phyloP scores from a whole-genome alignment of 495 filamentous ascomycete species.

The Tetracladium setigerum region DNA sequence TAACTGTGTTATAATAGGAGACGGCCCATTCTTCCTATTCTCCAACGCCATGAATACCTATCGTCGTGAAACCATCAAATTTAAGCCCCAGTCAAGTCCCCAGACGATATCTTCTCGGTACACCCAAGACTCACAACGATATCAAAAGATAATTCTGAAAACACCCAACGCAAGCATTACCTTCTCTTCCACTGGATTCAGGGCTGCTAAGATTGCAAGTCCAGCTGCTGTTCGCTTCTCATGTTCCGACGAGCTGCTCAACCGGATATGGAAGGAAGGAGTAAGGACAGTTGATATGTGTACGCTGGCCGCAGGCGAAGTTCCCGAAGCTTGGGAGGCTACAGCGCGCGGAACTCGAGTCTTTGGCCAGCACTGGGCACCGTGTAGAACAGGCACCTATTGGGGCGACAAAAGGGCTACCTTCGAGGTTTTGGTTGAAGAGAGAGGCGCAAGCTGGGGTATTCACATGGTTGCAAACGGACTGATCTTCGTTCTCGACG shows the following conservation, averaged over 20 bases:
- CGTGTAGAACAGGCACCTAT: constrained; percentile 8
- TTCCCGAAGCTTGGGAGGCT: constrained; percentile 13
- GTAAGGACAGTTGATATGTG: constrained; percentile 16
- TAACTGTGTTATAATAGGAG: constrained; percentile 5
- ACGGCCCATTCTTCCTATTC: constrained; percentile 16
- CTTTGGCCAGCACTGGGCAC: constrained; percentile 12
- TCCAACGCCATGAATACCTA: constrained; percentile 17
- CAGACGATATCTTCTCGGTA: not conserved
- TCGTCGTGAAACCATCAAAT: not conserved
- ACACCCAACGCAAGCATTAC: constrained; percentile 9
- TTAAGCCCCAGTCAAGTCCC: not conserved
- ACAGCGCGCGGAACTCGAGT: constrained; percentile 8
- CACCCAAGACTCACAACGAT: constrained; percentile 11
- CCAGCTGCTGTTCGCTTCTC: constrained; percentile 1
- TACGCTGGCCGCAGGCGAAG: constrained; percentile 10
- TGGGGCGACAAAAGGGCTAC: constrained; percentile 9
- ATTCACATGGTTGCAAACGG: constrained; percentile 15
- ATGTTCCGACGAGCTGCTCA: constrained; percentile 9
- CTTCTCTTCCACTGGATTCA: constrained; percentile 5
- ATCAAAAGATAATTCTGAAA: constrained; percentile 10
- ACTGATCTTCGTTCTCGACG: constrained; percentile 9
- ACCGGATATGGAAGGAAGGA: constrained; percentile 12
- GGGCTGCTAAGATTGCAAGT: not conserved
- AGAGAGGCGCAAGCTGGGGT: constrained; percentile 12
- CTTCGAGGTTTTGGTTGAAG: constrained; percentile 11